Evolutionary conservation across 2,329 filamentous ascomycete species (phyloP), one percentile per base, ranked within the genome.

Genomic region (Penicillium frequentans): DNA sequence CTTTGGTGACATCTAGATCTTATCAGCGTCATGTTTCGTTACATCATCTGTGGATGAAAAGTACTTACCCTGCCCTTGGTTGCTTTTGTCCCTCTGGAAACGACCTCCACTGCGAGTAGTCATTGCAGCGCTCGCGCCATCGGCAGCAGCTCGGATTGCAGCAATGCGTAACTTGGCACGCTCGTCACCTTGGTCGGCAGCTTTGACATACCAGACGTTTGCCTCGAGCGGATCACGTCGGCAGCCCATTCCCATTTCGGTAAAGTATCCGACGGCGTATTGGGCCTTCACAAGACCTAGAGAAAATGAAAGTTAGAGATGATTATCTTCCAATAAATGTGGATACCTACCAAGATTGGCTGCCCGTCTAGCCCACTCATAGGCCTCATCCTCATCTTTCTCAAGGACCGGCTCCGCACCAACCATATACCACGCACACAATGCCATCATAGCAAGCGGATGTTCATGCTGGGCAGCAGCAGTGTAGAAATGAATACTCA

Each of bases 341-440:
- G 3, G 11, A 9, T 14, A 81, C 88, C 74, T 82, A 96, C 93
- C 93, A 63, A 88, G 81, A 60, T 95, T 89, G 31, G 93, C 93
- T 54, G 95, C 91, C 69, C 88, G 87, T 68, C 86, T 87, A 16
- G 95, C 93, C 95, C 95, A 99, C 73, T 96, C 93, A 69, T 96
- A 98, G 10, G 95, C 95, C 75, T 99, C 95, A 65, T 89, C 89
- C 73, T 98, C 93, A 68, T 99, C 93, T 76, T 95, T 96, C 59
- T 96, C 93, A 23, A 99, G 78, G 14, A 98, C 86, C 0, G 93
- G 92, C 64, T 93, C 90, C 1, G 95, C 95, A 11, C 95, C 95
- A 42, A 98, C 90, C 83, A 98, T 90, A 74, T 98, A 99, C 95
- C 95, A 99, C 11, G 95, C 95, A 75, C 95, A 99, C 9, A 99